phyloP scores from a whole-genome alignment of 2,329 filamentous ascomycete genomes.

The Nectriaceae sp. region DNA sequence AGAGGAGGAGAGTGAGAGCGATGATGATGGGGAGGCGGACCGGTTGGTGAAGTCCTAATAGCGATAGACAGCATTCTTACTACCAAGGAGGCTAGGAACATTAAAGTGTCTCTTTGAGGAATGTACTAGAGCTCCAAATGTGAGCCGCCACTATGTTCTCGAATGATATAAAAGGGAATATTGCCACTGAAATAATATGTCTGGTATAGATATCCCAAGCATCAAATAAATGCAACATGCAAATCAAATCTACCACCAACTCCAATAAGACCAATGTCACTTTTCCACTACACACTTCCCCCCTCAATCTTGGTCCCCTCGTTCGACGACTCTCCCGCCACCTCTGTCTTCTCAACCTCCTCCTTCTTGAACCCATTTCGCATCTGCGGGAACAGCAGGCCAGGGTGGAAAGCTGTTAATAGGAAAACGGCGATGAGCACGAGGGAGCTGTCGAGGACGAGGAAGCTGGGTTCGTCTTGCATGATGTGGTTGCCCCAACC shows the following conservation, averaged over 20 bases:
- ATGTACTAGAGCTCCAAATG: background rate
- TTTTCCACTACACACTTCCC: slow-evolving; percentile 3
- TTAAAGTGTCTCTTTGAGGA: background rate
- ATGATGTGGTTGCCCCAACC: slow-evolving; percentile 66
- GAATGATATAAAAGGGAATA: background rate
- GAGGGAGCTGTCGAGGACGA: slow-evolving; percentile 56
- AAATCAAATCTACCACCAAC: background rate
- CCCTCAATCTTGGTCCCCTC: slow-evolving; percentile 25
- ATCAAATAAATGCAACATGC: background rate
- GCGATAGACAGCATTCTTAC: slow-evolving; percentile 18
- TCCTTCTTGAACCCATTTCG: slow-evolving; percentile 28
- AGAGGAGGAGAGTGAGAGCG: slow-evolving; percentile 53
- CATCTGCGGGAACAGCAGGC: slow-evolving; percentile 58
- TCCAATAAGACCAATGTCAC: background rate
- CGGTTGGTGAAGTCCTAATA: slow-evolving; percentile 43
- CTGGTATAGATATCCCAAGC: background rate
- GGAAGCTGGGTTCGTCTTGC: slow-evolving; percentile 61
- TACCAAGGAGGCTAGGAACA: slow-evolving; percentile 1
- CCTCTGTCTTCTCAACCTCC: slow-evolving; percentile 21
- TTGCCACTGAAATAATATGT: background rate
- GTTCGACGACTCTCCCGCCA: slow-evolving; percentile 28
- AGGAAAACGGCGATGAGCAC: slow-evolving; percentile 51
- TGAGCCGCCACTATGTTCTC: no score
- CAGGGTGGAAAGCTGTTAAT: slow-evolving; percentile 56
- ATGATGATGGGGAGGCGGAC: slow-evolving; percentile 49